phyloP scores from a whole-genome alignment of 768 basidiomycete species.

The Strobilomyces echinocephalus region DNA sequence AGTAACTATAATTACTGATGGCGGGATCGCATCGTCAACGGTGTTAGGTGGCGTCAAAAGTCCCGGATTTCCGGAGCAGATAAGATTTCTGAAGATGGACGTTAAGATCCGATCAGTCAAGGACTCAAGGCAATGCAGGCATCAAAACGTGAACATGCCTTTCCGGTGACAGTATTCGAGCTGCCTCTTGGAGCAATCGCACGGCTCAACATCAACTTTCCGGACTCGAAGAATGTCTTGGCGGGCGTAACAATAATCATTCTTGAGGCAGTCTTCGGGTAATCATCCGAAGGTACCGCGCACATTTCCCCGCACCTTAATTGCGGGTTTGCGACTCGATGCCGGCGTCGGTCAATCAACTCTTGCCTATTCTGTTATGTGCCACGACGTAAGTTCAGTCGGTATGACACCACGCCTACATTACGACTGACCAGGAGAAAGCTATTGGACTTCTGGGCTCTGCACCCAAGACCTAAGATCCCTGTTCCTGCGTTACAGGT shows the following conservation, averaged over 20 bases:
- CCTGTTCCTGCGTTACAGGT: constrained; percentile 99
- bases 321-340: too few species aligned
- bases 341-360: too few species aligned
- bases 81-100: constrained; percentile 92
- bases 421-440: too few species aligned
- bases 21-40: constrained; percentile 93
- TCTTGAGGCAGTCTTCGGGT: constrained; percentile 86
- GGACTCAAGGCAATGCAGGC: background rate
- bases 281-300: constrained; percentile 92
- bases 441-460: too few species aligned
- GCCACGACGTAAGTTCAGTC: too few species aligned
- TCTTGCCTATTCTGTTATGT: too few species aligned
- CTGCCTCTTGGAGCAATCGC: constrained; percentile 92
- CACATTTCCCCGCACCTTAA: constrained; percentile 84
- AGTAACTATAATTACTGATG: too few species aligned
- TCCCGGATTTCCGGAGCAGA: constrained; percentile 99
- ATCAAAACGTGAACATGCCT: constrained; percentile 46
- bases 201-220: constrained; percentile 94
- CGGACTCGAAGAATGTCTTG: constrained; percentile 99
- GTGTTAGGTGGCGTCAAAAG: constrained; percentile 73
- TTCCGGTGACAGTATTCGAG: constrained; percentile 51
- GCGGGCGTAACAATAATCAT: constrained; percentile 96
- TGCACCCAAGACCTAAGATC: constrained; percentile 42
- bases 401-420: too few species aligned
- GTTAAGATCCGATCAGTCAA: constrained; percentile 41